phyloP scores from a whole-genome alignment of 495 filamentous ascomycete species.

The Aspergillus heteromorphus region DNA sequence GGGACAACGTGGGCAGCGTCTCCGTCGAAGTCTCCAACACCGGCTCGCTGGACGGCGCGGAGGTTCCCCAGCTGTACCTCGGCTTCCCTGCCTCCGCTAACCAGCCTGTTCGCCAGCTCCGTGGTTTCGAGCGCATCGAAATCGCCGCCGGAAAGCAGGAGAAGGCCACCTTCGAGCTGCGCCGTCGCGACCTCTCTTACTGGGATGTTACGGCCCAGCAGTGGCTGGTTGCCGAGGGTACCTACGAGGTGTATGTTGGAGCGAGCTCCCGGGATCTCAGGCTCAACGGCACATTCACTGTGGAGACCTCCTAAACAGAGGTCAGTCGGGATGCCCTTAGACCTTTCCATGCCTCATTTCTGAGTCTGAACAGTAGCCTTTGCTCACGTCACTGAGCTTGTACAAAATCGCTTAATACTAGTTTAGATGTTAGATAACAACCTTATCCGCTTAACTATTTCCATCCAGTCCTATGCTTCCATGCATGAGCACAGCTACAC shows the following conservation, averaged over 20 bases:
- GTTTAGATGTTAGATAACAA: no score
- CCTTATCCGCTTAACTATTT: no score
- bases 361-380: no score
- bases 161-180: constrained; percentile 50
- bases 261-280: constrained; percentile 20
- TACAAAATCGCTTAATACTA: no score
- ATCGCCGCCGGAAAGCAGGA: constrained; percentile 37
- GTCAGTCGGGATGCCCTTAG: no score
- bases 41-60: constrained; percentile 44
- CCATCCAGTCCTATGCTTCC: no score
- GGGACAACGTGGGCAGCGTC: constrained; percentile 50
- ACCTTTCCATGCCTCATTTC: no score
- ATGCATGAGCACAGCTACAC: no score
- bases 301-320: constrained; percentile 13
- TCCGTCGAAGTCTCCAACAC: constrained; percentile 49
- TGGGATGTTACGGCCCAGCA: constrained; percentile 59
- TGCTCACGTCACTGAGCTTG: no score
- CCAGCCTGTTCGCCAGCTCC: constrained; percentile 51
- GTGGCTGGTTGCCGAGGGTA: constrained; percentile 46
- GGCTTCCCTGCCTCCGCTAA: constrained; percentile 23
- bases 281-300: constrained; percentile 9
- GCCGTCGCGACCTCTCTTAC: constrained; percentile 59
- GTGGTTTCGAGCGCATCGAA: constrained; percentile 58
- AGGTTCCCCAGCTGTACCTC: constrained; percentile 56
- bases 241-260: constrained; percentile 20